Percentiles rank a stretch among this genome's conserved stretches.
Conservation (phyloP, 2,329 filamentous ascomycete species). For the Xylariaceae sp. region DNA sequence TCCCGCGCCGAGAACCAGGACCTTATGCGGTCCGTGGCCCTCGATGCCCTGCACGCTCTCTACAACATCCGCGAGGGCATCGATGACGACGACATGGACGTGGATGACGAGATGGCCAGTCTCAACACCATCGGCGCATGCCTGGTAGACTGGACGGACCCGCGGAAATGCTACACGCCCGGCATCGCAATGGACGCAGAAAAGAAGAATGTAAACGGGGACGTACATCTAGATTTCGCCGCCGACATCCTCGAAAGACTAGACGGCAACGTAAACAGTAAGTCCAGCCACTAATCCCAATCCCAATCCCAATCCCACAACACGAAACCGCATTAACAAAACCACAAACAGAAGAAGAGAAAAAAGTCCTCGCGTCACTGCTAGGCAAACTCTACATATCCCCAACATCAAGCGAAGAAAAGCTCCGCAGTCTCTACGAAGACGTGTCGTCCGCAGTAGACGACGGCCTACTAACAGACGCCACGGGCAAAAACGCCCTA, state of each 20-base stretch:
- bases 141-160: conserved; percentile 92
- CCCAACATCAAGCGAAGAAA: conserved; percentile 57
- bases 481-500: conserved; percentile 58
- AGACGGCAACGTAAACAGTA: conserved; percentile 62
- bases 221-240: conserved; percentile 77
- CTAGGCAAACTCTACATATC: conserved; percentile 80
- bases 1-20: conserved; percentile 77
- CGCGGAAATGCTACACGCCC: conserved; percentile 66
- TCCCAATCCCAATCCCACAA: too few relatives aligned
- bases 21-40: conserved; percentile 69
- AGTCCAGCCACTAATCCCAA: too few relatives aligned
- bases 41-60: conserved; percentile 71
- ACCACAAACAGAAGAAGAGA: conserved; percentile 68
- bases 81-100: conserved; percentile 71
- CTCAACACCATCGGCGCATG: conserved; percentile 75
- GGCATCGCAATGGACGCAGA: conserved; percentile 49
- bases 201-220: conserved; percentile 64
- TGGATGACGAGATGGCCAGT: conserved; percentile 73
- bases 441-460: conserved; percentile 61
- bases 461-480: conserved; percentile 55
- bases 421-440: conserved; percentile 54
- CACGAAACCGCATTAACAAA: conserved; percentile 4
- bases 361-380: conserved; percentile 72
- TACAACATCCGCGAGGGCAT: conserved; percentile 67
- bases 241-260: conserved; percentile 72